These are phyloP conservation scores for Cordyceps javanica DNA, from an alignment of 2,329 filamentous ascomycete genomes.

Conservation along the genomic window DNA sequence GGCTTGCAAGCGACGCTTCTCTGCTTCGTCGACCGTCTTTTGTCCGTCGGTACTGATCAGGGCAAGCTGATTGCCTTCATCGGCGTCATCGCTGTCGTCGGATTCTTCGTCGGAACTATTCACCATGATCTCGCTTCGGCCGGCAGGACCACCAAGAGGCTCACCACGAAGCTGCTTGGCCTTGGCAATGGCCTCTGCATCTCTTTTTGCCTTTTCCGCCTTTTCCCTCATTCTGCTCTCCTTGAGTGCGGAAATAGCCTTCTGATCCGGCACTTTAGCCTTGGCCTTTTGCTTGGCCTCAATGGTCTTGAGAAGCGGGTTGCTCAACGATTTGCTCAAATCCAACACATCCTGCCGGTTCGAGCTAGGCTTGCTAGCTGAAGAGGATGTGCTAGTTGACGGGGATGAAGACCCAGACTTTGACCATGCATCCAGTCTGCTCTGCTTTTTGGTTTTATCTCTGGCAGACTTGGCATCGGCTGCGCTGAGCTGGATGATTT, in stretches of 20 bases:
- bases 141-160: constrained; percentile 56
- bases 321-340: constrained; percentile 42
- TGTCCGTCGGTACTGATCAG: constrained; percentile 42
- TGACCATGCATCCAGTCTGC: constrained; percentile 56
- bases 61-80: constrained; percentile 40
- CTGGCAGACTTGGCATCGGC: constrained; percentile 24
- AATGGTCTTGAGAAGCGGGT: constrained; percentile 40
- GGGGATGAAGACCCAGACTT: constrained; percentile 36
- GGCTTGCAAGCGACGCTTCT: constrained; percentile 37
- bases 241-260: constrained; percentile 46
- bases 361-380: constrained; percentile 24
- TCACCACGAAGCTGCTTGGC: constrained; percentile 46
- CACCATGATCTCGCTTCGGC: constrained; percentile 86
- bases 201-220: constrained; percentile 66
- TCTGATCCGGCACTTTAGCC: constrained; percentile 27
- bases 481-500: constrained; percentile 38
- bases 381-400: constrained; percentile 13
- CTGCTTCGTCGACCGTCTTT: constrained; percentile 44
- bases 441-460: constrained; percentile 47
- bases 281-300: constrained; percentile 27
- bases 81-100: constrained; percentile 60
- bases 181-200: constrained; percentile 64
- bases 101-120: constrained; percentile 72
- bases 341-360: constrained; percentile 43
- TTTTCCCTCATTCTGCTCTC: constrained; percentile 69